Evolutionary conservation across 2,329 filamentous ascomycete species (phyloP), one percentile per base, ranked within the genome.

Genomic region (Colletotrichum lentis): DNA sequence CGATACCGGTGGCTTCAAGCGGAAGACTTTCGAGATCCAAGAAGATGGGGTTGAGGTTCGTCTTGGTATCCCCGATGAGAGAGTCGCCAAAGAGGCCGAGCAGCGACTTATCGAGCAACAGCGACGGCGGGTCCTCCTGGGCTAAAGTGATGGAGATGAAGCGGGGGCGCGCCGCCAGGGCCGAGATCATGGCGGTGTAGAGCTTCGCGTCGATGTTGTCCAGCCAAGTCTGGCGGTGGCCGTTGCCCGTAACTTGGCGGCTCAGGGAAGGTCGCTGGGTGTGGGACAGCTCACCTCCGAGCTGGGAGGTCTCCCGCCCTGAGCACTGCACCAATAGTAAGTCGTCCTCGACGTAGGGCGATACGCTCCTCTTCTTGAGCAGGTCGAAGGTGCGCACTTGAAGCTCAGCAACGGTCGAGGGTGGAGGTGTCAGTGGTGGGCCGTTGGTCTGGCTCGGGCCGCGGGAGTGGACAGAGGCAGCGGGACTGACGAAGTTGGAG

Each of bases 1-100:
- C 93, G 66, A 99, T 97, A 24, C 95, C 95, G 0, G 94, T 97
- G 8, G 93, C 94, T 77, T 97, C 93, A 49, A 95, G 85, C 0
- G 95, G 92, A 47, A 98, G 82, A 49, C 88, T 88, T 22, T 88
- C 88, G 31, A 99, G 84, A 73, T 98, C 93, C 3, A 99, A 85
- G 67, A 94, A 95, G 73, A 99, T 96, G 1, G 96, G 94, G 1
- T 96, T 88, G 41, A 94, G 84, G 67, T 88, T 88, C 71, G 89
- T 89, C 61, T 89, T 89, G 54, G 87, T 92, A 69, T 90, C 85
- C 14, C 93, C 94, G 0, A 97, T 87, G 2, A 98, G 81, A 0
- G 93, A 87, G 73, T 91, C 90, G 22, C 89, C 88, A 73, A 91
- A 91, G 20, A 91, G 81, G 14, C 80, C 79, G 6, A 94, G 81